Evolutionary conservation across 345 rosid genomes (phyloP), one percentile per base, ranked within the genome.

Genomic region (Mangifera indica): DNA sequence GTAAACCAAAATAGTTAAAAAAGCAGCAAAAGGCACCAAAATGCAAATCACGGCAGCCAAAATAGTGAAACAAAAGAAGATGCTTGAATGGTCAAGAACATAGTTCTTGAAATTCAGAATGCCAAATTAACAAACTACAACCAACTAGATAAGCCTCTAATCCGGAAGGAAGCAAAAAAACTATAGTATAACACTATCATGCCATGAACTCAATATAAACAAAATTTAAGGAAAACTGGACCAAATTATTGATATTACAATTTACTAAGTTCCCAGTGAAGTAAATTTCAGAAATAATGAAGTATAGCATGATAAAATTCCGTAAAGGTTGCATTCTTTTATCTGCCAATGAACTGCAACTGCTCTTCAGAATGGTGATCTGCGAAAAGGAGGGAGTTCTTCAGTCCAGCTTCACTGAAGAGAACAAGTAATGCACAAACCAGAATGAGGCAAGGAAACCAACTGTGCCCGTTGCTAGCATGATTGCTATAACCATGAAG

Each of bases 381-480:
- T 34, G 20, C 18, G 2, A 9, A 21, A 52, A 17, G 45, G 53
- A 14, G 57, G 42, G 72, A 22, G 55, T 68, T 74, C 73, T 64
- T 81, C 75, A 89, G 78, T 89, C 93, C 72, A 89, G 84, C 81
- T 89, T 89, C 78, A 89, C 91, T 0, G 93, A 89, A 9, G 93
- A 85, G 87, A 89, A 89, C 82, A 89, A 76, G 81, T 79, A 89
- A 69, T 89, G 93, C 72, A 89, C 91, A 37, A 89, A 89, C 89
- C 89, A 89, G 81, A 89, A 89, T 0, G 93, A 89, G 12, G 91
- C 81, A 52, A 89, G 87, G 85, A 89, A 87, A 18, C 93, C 93
- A 2, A 89, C 61, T 2, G 93, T 87, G 61, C 93, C 91, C 1
- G 91, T 89, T 0, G 91, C 87, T 10, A 89, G 84, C 93, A 89